Conservation (phyloP, 139 green algal genomes). For the Zygnema cylindricum region DNA sequence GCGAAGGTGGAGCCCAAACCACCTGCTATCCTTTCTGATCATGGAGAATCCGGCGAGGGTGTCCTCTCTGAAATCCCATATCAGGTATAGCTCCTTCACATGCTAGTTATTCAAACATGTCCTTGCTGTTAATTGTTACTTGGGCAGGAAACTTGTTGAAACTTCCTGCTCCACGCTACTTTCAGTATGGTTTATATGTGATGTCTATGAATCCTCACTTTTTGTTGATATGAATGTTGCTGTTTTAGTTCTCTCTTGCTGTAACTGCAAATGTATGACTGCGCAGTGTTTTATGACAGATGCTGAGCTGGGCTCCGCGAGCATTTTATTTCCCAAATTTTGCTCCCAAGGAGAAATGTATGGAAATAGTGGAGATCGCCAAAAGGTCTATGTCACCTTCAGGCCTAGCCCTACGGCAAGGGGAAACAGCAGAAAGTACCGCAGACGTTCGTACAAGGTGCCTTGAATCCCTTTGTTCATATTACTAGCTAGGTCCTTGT, state of each 20-base stretch:
- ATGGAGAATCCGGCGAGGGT: neutral
- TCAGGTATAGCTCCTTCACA: too few relatives aligned
- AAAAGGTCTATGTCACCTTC: constrained; percentile 38
- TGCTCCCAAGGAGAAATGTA: constrained; percentile 28
- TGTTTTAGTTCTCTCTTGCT: too few relatives aligned
- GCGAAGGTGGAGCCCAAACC: neutral
- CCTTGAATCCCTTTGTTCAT: neutral
- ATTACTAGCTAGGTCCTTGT: neutral
- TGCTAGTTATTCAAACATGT: too few relatives aligned
- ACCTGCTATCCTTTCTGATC: neutral
- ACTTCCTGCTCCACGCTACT: too few relatives aligned
- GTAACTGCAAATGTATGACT: too few relatives aligned
- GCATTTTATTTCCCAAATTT: constrained; percentile 45
- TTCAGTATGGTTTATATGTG: too few relatives aligned
- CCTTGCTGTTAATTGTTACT: too few relatives aligned
- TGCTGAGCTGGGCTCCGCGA: constrained; percentile 55
- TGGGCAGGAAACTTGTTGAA: too few relatives aligned
- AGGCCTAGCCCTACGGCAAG: constrained; percentile 49
- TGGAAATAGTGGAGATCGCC: constrained; percentile 38
- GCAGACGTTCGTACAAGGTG: constrained; percentile 58
- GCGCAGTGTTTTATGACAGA: too few relatives aligned
- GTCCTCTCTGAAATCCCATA: neutral
- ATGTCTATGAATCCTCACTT: too few relatives aligned
- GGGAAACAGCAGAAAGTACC: constrained; percentile 29
- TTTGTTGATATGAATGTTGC: too few relatives aligned